Conservation (phyloP, 2,329 filamentous ascomycete genomes). For the Trichoderma simmonsii region DNA sequence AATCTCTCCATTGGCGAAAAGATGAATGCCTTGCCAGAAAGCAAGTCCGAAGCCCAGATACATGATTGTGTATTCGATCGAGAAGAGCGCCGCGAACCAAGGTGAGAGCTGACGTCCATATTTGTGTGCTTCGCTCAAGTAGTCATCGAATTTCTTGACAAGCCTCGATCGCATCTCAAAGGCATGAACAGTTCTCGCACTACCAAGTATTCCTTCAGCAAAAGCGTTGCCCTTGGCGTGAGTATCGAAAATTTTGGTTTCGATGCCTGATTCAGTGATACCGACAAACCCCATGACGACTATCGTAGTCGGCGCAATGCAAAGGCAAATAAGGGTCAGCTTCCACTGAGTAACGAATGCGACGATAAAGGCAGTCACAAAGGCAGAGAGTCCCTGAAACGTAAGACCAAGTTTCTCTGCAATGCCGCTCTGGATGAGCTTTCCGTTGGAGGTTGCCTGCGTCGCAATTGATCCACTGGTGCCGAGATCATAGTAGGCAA, state of each 20-base stretch:
- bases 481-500: conserved; percentile 47
- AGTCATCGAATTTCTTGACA: conserved; percentile 38
- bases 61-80: conserved; percentile 39
- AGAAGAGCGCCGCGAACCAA: conserved; percentile 39
- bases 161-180: conserved; percentile 41
- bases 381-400: conserved; percentile 38
- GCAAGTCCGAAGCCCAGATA: conserved; percentile 42
- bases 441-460: conserved; percentile 44
- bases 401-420: conserved; percentile 40
- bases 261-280: conserved; percentile 29
- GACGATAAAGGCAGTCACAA: conserved; percentile 38
- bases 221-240: conserved; percentile 35
- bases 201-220: conserved; percentile 37
- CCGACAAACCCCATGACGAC: conserved; percentile 32
- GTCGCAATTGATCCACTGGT: conserved; percentile 41
- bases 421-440: conserved; percentile 41
- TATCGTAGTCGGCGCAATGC: conserved; percentile 28
- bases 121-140: conserved; percentile 35
- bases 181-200: conserved; percentile 41
- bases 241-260: conserved; percentile 36
- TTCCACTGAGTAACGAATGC: conserved; percentile 43
- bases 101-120: conserved; percentile 39
- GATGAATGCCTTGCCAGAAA: conserved; percentile 44
- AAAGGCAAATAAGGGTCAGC: conserved; percentile 40
- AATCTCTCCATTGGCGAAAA: conserved; percentile 39